phyloP scores from a whole-genome alignment of 2,329 filamentous ascomycete species.

The Colletotrichum gigasporum region DNA sequence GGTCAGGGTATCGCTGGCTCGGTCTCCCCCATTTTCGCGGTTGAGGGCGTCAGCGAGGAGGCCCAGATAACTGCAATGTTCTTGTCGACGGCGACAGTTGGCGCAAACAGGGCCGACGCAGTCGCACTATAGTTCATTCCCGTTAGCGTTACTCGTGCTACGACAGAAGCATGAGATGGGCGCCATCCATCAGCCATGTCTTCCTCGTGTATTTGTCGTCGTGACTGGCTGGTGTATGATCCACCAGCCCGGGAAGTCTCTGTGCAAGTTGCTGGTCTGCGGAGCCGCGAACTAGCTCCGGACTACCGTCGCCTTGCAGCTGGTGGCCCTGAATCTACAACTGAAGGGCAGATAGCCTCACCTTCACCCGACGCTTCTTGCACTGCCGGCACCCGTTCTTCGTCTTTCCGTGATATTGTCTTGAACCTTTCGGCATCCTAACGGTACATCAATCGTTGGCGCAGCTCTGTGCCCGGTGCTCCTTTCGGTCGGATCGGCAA shows the following conservation, averaged over 20 bases:
- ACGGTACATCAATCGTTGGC: background rate
- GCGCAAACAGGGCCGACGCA: constrained; percentile 31
- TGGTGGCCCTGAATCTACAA: background rate
- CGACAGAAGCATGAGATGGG: background rate
- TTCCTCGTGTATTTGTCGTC: background rate
- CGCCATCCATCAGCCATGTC: no score
- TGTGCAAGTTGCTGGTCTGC: background rate
- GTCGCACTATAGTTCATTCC: constrained; percentile 18
- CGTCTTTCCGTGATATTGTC: constrained; percentile 32
- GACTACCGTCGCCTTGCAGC: background rate
- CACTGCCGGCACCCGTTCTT: constrained; percentile 32
- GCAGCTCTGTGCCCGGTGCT: background rate
- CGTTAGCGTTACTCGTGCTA: background rate
- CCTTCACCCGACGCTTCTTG: constrained; percentile 33
- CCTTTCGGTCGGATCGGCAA: background rate
- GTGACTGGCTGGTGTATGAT: background rate
- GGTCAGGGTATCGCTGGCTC: constrained; percentile 12
- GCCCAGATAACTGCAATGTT: constrained; percentile 32
- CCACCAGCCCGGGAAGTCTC: background rate
- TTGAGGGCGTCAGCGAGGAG: constrained; percentile 28
- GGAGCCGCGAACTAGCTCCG: background rate
- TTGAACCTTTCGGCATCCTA: constrained; percentile 31
- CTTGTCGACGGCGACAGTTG: constrained; percentile 30
- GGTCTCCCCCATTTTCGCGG: constrained; percentile 25
- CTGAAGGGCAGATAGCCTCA: background rate